Conservation (phyloP, 139 green algal species). For the Chloropicon primus region DNA sequence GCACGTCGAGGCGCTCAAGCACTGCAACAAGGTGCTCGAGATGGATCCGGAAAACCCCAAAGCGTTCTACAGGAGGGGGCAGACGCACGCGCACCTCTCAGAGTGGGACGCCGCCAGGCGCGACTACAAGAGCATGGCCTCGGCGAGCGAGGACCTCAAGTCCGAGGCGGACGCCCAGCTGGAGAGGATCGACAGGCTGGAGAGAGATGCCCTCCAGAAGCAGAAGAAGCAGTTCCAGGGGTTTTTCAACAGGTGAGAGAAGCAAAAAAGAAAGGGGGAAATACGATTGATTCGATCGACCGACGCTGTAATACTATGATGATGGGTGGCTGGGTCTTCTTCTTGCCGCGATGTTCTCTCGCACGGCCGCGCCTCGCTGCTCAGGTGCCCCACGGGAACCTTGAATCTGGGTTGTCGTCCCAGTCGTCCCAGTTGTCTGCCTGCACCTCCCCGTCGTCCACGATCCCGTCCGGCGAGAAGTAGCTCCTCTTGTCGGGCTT, state of each 20-base stretch:
- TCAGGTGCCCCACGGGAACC: neutral
- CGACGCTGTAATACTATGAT: no score
- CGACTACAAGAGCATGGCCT: neutral
- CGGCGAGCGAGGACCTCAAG: neutral
- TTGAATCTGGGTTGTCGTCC: neutral
- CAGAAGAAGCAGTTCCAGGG: neutral
- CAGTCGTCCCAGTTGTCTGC: neutral
- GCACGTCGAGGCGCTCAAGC: neutral
- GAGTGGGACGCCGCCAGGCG: neutral
- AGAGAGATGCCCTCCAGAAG: neutral
- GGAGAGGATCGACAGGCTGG: neutral
- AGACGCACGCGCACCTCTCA: neutral
- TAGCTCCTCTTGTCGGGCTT: slow-evolving; percentile 33
- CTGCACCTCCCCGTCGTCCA: neutral
- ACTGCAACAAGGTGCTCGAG: neutral
- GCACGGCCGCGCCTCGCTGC: neutral
- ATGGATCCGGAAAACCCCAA: neutral
- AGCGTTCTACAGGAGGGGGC: neutral
- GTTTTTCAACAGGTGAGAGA: neutral
- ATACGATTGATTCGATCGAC: no score
- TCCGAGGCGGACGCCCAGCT: neutral
- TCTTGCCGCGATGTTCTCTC: no score
- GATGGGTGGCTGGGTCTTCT: no score
- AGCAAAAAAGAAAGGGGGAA: neutral
- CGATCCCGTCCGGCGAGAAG: neutral